Conservation (phyloP, 768 basidiomycete genomes). For the Podaxis pistillaris region DNA sequence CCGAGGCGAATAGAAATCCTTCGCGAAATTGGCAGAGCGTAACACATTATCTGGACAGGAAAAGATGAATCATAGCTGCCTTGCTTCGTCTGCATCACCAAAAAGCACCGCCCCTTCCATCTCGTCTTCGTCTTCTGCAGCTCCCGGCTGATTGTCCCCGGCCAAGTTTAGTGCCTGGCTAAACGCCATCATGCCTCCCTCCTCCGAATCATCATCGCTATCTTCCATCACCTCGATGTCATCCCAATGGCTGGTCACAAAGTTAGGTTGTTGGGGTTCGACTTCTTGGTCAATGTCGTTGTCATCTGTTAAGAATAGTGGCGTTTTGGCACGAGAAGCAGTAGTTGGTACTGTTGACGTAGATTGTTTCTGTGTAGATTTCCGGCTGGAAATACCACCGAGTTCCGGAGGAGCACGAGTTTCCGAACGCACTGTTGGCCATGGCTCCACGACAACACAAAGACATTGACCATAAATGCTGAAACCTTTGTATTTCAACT, state of each 20-base stretch:
- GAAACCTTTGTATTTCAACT: conserved; percentile 70
- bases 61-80: conserved; percentile 44
- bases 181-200: conserved; percentile 67
- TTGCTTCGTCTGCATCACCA: conserved; percentile 79
- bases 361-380: background rate
- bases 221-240: conserved; percentile 24
- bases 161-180: conserved; percentile 67
- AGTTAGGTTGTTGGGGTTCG: conserved; percentile 34
- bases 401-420: conserved; percentile 3
- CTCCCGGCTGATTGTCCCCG: conserved; percentile 54
- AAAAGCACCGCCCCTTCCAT: conserved; percentile 73
- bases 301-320: conserved; percentile 74
- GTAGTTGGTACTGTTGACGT: background rate
- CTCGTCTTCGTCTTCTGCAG: conserved; percentile 73
- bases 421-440: conserved; percentile 47
- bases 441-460: conserved; percentile 83
- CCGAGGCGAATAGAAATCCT: conserved; percentile 69
- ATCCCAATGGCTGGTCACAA: conserved; percentile 40
- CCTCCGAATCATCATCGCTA: conserved; percentile 36
- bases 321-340: conserved; percentile 46
- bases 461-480: conserved; percentile 69
- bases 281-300: conserved; percentile 41
- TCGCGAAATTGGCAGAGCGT: conserved; percentile 75
- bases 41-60: conserved; percentile 20
- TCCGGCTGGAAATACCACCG: background rate